Evolutionary conservation across 495 filamentous ascomycete genomes (phyloP).

Genomic region (Chaetomium fimeti): DNA sequence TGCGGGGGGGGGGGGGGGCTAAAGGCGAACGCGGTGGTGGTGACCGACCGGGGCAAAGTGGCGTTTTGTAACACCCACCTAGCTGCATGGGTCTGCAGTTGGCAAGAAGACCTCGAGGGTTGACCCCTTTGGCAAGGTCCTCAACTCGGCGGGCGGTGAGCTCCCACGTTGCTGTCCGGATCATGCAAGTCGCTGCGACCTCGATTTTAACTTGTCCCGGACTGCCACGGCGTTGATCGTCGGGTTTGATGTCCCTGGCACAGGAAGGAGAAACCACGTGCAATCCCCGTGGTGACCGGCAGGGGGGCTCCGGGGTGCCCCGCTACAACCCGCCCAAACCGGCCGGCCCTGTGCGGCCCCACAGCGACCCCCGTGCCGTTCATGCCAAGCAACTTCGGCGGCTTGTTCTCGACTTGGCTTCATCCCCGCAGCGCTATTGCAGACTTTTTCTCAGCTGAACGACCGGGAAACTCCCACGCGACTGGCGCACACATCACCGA

Average conservation of each 20-base stretch:
- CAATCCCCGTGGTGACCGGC: not conserved
- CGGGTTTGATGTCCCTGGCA: not conserved
- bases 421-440: not conserved
- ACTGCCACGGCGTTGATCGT: not conserved
- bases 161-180: not conserved
- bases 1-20: not conserved
- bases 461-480: not conserved
- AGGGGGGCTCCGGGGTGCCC: not conserved
- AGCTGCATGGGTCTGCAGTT: not conserved
- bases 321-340: not conserved
- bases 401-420: not conserved
- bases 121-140: too few relatives aligned
- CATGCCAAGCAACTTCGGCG: not conserved
- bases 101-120: too few relatives aligned
- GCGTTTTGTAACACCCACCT: not conserved
- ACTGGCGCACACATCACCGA: not conserved
- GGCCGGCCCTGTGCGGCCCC: not conserved
- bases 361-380: not conserved
- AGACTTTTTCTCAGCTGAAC: slow-evolving; percentile 1
- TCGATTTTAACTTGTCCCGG: not conserved
- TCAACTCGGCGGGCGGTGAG: not conserved
- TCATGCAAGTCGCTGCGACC: not conserved
- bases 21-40: not conserved
- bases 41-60: not conserved
- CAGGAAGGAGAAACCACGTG: not conserved